A percentile compares a stretch with the other conserved stretches of the same genome.
Conservation (phyloP, 257 asterid genomes). For the Nicotiana noctiflora region DNA sequence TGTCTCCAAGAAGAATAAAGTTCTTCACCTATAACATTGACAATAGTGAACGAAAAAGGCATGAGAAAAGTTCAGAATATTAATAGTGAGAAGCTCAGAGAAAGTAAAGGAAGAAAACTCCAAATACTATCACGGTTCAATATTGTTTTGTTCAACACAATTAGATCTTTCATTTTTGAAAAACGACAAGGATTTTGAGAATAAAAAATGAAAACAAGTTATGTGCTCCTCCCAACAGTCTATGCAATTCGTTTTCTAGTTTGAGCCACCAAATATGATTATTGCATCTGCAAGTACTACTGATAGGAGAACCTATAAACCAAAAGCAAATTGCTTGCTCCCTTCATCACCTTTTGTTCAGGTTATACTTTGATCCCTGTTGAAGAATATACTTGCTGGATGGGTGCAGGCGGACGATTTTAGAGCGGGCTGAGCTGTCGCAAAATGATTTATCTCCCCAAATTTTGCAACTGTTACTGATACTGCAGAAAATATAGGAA, state of each 20-base stretch:
- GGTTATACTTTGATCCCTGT: not conserved
- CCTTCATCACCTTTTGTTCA: not conserved
- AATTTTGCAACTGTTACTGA: not conserved
- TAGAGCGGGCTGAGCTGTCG: not conserved
- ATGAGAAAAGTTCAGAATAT: not conserved
- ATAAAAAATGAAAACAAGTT: not conserved
- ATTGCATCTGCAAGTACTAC: not conserved
- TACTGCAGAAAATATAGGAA: not conserved
- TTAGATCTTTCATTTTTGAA: conserved; percentile 3
- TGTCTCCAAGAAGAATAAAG: conserved; percentile 90
- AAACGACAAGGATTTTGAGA: not conserved
- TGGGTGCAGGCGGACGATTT: not conserved
- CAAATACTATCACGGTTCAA: not conserved
- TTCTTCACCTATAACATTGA: conserved; percentile 60
- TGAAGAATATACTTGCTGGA: not conserved
- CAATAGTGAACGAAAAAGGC: not conserved
- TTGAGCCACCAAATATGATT: not conserved
- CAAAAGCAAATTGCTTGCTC: not conserved
- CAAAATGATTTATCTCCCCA: not conserved
- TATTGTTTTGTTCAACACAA: not conserved
- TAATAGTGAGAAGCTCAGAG: not conserved
- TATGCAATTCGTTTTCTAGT: not conserved
- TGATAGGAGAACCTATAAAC: not conserved
- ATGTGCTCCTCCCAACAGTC: not conserved
- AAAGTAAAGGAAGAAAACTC: not conserved